These are phyloP conservation scores for Naganishia onofrii DNA, from an alignment of 768 basidiomycete genomes.

Conservation along the genomic window DNA sequence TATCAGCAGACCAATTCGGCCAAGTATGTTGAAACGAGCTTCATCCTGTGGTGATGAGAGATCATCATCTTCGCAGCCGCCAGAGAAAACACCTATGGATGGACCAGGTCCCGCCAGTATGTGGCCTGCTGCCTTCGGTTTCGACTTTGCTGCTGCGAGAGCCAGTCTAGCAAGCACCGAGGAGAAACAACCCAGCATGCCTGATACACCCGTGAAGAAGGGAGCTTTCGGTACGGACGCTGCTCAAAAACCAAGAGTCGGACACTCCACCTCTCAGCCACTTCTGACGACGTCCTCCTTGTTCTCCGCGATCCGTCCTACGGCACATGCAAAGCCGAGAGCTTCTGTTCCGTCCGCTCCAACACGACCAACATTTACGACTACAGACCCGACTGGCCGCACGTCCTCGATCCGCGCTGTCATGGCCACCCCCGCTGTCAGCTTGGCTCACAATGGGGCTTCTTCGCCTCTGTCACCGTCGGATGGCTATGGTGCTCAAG, in stretches of 20 bases:
- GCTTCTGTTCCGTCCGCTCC: not conserved
- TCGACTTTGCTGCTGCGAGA: slow-evolving; percentile 35
- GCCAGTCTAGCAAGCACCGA: slow-evolving; percentile 26
- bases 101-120: slow-evolving; percentile 36
- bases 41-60: slow-evolving; percentile 46
- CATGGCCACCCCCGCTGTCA: not conserved
- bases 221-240: slow-evolving; percentile 28
- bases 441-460: not conserved
- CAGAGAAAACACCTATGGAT: slow-evolving; percentile 41
- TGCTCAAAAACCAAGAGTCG: slow-evolving; percentile 29
- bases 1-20: slow-evolving; percentile 33
- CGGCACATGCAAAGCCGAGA: not conserved
- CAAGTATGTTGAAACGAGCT: slow-evolving; percentile 46
- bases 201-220: slow-evolving; percentile 51
- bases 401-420: slow-evolving; percentile 4
- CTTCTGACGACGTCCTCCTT: slow-evolving; percentile 9
- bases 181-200: slow-evolving; percentile 46
- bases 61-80: slow-evolving; percentile 25
- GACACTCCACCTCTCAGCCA: slow-evolving; percentile 45
- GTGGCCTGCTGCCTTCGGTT: slow-evolving; percentile 39
- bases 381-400: slow-evolving; percentile 5
- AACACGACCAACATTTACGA: slow-evolving; percentile 18
- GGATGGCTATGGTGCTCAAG: slow-evolving; percentile 29
- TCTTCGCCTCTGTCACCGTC: slow-evolving; percentile 22
- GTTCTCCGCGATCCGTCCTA: slow-evolving; percentile 21